Evolutionary conservation across 1,284 basidiomycete genomes (phyloP).

Genomic region (Ganoderma meredithae): DNA sequence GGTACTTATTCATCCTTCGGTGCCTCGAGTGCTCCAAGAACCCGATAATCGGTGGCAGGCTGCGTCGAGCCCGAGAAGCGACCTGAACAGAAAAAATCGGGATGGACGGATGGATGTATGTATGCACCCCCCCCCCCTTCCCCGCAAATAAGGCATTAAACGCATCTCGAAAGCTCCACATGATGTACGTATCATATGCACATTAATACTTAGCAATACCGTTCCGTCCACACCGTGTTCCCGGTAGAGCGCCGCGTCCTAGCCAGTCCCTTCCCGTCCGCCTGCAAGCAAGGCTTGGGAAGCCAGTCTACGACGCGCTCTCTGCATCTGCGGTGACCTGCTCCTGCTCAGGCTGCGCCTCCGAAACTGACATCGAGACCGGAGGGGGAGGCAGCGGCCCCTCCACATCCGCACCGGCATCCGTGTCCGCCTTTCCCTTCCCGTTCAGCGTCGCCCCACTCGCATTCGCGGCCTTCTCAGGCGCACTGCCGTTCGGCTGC

Average conservation of each 20-base stretch:
- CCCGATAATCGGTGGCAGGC: not conserved
- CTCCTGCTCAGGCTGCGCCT: not conserved
- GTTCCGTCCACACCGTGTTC: not conserved
- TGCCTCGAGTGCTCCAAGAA: not conserved
- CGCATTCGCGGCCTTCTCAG: conserved; percentile 5
- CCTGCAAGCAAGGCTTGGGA: not conserved
- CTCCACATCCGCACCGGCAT: not conserved
- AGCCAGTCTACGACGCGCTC: conserved; percentile 17
- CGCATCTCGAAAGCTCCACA: not conserved
- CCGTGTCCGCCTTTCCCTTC: not conserved
- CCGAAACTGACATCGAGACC: not conserved
- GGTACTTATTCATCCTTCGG: no score
- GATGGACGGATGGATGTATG: no score
- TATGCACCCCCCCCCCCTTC: no score
- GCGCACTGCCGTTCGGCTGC: conserved; percentile 11
- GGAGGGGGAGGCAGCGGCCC: conserved; percentile 11
- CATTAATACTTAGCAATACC: not conserved
- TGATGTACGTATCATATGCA: not conserved
- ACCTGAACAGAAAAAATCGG: no score
- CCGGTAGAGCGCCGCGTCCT: conserved; percentile 6
- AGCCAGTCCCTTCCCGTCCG: not conserved
- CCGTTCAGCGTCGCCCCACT: conserved; percentile 8
- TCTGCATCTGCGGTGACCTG: not conserved
- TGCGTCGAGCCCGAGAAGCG: no score
- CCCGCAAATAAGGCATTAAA: conserved; percentile 1